Base-by-base conservation (phyloP, 1,284 basidiomycete genomes). In the Inonotus obliquus region DNA sequence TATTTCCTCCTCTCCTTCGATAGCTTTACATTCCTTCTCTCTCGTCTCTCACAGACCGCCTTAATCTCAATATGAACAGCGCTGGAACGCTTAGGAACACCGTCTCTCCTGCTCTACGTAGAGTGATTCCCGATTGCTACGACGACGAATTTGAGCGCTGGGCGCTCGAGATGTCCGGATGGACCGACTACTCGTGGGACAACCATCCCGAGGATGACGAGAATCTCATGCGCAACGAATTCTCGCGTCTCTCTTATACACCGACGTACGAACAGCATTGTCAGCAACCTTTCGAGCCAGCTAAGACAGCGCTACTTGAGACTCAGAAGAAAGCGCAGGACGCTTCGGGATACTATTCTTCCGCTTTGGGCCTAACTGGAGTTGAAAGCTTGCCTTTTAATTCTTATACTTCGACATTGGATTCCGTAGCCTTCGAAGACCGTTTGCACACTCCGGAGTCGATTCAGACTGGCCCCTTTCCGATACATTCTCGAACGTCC, bases 161-260 rank as follows among this genome's bases (percentile, higher is more conserved):
- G 48, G 23, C 23, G 58, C 51, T 59, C 23, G 25, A 39, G 21
- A 37, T 41, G 41, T 59, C 58, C 13, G 49, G 51, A 6, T 59
- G 58, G 58, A 39, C 19, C 4, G 39, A 54, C 13, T 59, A 27
- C 13, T 37, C 13, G 1, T 59, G 48, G 48, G 58, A 59, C 19
- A 19, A 53, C 19, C 19, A 23, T 3, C 9, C 38, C 21, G 58
- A 59, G 27, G 49, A 59, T 29, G 58, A 59, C 48, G 6, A 19
- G 3, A 49, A 48, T 19, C n/a, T 59, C 25, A 37, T n/a, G 35
- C 13, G 41, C 1, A 49, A 49, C 7, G 25, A 45, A 25, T 19
- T 59, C 9, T 37, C 58, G 25, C 21, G 21, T n/a, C 21, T 21
- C 25, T 35, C 37, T 14, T 53, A 21, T 35, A 37, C 38, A 14